phyloP scores from a whole-genome alignment of 2,329 filamentous ascomycete species.

The Xylaria sp. region DNA sequence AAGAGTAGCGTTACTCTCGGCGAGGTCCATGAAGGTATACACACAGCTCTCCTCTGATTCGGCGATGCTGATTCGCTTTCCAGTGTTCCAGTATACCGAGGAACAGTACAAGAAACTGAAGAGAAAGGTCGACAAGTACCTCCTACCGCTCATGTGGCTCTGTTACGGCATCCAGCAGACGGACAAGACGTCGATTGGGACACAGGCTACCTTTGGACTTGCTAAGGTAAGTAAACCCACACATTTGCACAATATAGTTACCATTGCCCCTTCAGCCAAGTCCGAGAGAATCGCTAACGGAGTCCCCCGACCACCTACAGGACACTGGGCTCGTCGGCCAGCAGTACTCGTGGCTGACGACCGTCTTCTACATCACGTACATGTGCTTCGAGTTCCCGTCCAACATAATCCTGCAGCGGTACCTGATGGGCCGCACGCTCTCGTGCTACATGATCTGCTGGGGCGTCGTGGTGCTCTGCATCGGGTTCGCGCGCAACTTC shows the following conservation, averaged over 20 bases:
- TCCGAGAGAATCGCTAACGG: background rate
- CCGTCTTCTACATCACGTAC: slow-evolving; percentile 39
- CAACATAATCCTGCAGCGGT: slow-evolving; percentile 37
- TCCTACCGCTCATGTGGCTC: slow-evolving; percentile 51
- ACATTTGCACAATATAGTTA: background rate
- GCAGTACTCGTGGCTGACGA: slow-evolving; percentile 41
- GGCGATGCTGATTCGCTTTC: background rate
- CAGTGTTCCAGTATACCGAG: slow-evolving; percentile 36
- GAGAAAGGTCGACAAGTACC: slow-evolving; percentile 47
- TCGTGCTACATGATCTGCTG: slow-evolving; percentile 39
- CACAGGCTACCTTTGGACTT: slow-evolving; percentile 44
- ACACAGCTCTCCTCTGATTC: slow-evolving; percentile 4
- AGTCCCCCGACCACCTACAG: slow-evolving; percentile 11
- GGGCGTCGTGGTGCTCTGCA: slow-evolving; percentile 41
- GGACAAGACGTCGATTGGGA: slow-evolving; percentile 48
- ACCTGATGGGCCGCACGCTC: slow-evolving; percentile 36
- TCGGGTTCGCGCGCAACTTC: slow-evolving; percentile 44
- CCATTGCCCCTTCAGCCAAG: background rate
- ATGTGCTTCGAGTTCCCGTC: slow-evolving; percentile 38
- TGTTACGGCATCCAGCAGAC: slow-evolving; percentile 54
- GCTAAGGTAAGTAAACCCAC: slow-evolving; percentile 26
- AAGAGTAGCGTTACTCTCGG: slow-evolving; percentile 26
- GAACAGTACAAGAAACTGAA: slow-evolving; percentile 43
- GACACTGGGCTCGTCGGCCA: slow-evolving; percentile 37
- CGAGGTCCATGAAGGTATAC: slow-evolving; percentile 24